These are phyloP conservation scores for Calonectria ilicicola DNA, from an alignment of 2,329 filamentous ascomycete species.

Conservation along the genomic window DNA sequence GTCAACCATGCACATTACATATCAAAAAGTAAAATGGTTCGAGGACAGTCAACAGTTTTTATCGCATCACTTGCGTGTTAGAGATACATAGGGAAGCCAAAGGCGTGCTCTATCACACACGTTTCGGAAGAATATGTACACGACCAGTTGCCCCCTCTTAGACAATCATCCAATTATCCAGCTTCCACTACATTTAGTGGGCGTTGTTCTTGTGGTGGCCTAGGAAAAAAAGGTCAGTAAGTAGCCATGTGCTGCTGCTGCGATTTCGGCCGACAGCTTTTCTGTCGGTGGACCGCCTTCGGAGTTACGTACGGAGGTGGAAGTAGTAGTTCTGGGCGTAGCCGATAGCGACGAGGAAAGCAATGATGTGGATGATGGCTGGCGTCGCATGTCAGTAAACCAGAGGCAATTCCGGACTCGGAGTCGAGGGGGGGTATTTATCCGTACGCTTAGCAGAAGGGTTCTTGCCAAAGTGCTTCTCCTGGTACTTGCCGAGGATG, in stretches of 20 bases:
- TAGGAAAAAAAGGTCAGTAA: conserved; percentile 52
- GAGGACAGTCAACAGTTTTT: background rate
- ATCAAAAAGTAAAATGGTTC: background rate
- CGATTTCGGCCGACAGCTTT: background rate
- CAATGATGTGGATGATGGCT: conserved; percentile 93
- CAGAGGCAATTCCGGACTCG: background rate
- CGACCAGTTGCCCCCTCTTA: conserved; percentile 44
- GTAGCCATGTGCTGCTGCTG: conserved; percentile 28
- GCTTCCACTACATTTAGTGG: conserved; percentile 72
- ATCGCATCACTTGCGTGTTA: conserved; percentile 44
- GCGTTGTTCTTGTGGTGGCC: conserved; percentile 99
- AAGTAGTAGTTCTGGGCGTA: conserved; percentile 99
- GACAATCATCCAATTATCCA: conserved; percentile 39
- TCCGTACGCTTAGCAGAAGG: conserved; percentile 85
- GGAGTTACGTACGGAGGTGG: conserved; percentile 86
- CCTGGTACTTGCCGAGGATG: conserved; percentile 88
- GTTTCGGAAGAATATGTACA: conserved; percentile 57
- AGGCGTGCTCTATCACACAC: conserved; percentile 51
- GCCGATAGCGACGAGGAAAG: conserved; percentile 81
- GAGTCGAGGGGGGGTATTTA: background rate
- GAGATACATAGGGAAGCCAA: conserved; percentile 50
- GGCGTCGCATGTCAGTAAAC: conserved; percentile 30
- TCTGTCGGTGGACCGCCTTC: background rate
- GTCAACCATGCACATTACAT: background rate
- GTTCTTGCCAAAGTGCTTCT: conserved; percentile 96